A percentile compares a stretch with the other conserved stretches of the same genome.
These are phyloP conservation scores for Fonsecaea erecta DNA, from an alignment of 2,329 filamentous ascomycete species.

Conservation along the genomic window DNA sequence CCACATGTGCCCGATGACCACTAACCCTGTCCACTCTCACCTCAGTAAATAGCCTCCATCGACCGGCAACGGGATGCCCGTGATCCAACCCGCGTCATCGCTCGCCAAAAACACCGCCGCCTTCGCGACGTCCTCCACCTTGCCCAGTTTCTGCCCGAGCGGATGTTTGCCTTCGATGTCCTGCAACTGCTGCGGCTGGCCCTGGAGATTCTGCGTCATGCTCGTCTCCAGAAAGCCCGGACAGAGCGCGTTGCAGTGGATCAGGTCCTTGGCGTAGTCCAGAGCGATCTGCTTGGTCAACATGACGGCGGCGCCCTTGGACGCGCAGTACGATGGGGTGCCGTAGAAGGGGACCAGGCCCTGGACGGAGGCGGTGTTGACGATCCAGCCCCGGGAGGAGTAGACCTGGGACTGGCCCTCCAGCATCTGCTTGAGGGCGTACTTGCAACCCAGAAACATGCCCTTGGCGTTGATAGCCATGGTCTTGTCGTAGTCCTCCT, in stretches of 20 bases:
- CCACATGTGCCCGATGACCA: not conserved
- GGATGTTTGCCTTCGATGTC: conserved; percentile 29
- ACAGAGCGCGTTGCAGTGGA: conserved; percentile 50
- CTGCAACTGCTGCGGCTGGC: conserved; percentile 35
- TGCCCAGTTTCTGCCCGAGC: conserved; percentile 22
- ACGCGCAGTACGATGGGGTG: conserved; percentile 48
- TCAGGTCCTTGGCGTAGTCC: conserved; percentile 49
- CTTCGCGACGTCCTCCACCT: conserved; percentile 44
- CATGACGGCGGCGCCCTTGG: conserved; percentile 54
- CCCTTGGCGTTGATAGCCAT: conserved; percentile 95
- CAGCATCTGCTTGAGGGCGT: conserved; percentile 64
- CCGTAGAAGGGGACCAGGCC: conserved; percentile 29
- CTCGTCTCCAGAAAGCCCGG: conserved; percentile 46
- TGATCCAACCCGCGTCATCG: conserved; percentile 54
- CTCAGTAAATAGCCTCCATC: conserved; percentile 51
- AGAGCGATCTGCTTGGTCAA: conserved; percentile 54
- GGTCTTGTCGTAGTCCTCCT: conserved; percentile 91
- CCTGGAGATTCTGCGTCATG: conserved; percentile 48
- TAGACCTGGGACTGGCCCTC: conserved; percentile 27
- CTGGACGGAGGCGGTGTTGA: conserved; percentile 35
- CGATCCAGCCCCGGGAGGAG: conserved; percentile 51
- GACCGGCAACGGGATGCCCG: conserved; percentile 51
- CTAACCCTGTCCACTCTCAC: not conserved
- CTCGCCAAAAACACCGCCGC: conserved; percentile 54
- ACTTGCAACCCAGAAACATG: conserved; percentile 92